Percentiles rank a stretch among this genome's conserved stretches.
Evolutionary conservation across 1,284 basidiomycete species (phyloP).

Genomic region (Trichosporon coremiiforme): DNA sequence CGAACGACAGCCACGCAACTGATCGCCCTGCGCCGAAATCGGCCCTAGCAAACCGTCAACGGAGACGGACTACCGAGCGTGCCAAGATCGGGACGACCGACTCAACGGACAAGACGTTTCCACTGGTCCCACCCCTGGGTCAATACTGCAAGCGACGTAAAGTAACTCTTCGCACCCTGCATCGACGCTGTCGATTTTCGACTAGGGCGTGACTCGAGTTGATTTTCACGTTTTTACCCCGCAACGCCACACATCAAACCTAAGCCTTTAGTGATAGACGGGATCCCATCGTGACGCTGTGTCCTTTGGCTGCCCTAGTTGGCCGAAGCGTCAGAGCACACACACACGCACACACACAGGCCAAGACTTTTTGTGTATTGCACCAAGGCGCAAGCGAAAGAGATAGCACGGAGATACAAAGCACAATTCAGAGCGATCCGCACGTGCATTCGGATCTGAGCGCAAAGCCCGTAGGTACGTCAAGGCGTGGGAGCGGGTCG

Average conservation of each 20-base stretch:
- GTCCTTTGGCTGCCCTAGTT: too few relatives aligned
- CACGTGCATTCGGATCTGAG: conserved; percentile 6
- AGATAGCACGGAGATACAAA: background rate
- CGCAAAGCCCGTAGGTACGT: background rate
- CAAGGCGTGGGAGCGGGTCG: background rate
- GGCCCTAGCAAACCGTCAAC: background rate
- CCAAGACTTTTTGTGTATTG: background rate
- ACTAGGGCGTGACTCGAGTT: conserved; percentile 1
- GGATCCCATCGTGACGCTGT: background rate
- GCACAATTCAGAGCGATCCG: background rate
- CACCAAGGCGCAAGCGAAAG: background rate
- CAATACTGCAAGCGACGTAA: background rate
- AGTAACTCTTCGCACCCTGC: background rate
- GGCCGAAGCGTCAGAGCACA: too few relatives aligned
- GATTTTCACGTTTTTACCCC: conserved; percentile 9
- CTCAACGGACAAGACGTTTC: conserved; percentile 1
- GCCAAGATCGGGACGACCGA: background rate
- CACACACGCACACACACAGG: too few relatives aligned
- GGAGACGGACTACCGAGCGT: conserved; percentile 4
- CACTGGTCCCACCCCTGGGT: background rate
- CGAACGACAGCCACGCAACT: too few relatives aligned
- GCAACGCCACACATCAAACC: conserved; percentile 11
- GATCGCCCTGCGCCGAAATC: conserved; percentile 1
- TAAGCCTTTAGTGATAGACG: background rate
- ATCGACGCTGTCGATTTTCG: background rate